Base-by-base conservation (phyloP, 768 basidiomycete genomes). In the Psilocybe cyanescens region DNA sequence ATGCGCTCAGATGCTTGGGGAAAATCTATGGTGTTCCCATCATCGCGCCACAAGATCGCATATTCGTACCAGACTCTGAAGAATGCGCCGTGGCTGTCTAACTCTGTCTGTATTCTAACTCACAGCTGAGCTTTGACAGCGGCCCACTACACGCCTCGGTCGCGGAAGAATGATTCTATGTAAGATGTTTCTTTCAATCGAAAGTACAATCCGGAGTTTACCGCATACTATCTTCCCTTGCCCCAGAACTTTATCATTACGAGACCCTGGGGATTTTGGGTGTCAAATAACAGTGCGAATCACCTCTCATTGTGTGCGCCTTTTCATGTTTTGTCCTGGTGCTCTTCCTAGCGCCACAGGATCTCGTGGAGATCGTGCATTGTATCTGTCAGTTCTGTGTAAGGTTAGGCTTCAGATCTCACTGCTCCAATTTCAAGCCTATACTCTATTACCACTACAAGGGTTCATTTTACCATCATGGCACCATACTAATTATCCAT, bases 351-450 rank as follows among this genome's bases (percentile, higher is more conserved):
- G 50, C 56, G 57, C 61, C 61, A 54, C 61, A 35, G 51, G 56
- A 62, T 62, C 61, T 41, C 45, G 17, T 31, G 30, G 33, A 63
- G 62, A 63, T 63, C 59, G 35, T 45, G 46, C 60, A 55, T 51
- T 19, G 28, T 53, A 39, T 41, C 55, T 39, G 54, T 57, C 63
- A 53, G 19, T 14, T 33, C 31, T 16, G 19, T 14, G 37, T 35
- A 51, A 62, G 58, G 33, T 60, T 58, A 61, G 62, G 17, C 58
- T 62, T 55, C 29, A 56, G 58, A 65, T 61, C 63, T 61, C 53
- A 37, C 44, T 41, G 35, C 44, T 30, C 31, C 29, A 49, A 48
- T 58, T 59, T 55, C 62, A 61, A 58, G 47, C 59, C 50, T 58
- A 60, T 54, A 55, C 50, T 49, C 52, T 51, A 48, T 33, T 44